phyloP scores from a whole-genome alignment of 352 stramenopile species.

The Saprolegnia parasitica region DNA sequence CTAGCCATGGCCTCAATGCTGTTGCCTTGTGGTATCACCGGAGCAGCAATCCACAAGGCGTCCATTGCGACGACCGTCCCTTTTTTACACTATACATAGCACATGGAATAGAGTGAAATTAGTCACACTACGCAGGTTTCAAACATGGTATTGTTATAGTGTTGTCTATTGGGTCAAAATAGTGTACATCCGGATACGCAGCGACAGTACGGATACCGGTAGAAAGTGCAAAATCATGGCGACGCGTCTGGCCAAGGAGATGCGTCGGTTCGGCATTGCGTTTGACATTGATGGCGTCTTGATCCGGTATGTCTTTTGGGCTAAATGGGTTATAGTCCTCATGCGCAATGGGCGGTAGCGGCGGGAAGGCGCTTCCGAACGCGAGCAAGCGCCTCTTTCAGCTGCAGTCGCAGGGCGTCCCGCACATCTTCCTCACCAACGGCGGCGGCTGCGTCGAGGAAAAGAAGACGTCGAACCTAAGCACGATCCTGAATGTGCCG shows the following conservation, averaged over 20 bases:
- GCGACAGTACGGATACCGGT: too few species aligned
- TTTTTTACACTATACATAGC: too few species aligned
- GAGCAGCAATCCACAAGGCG: too few species aligned
- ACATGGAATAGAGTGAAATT: not conserved
- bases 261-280: slow-evolving; percentile 68
- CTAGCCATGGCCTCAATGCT: too few species aligned
- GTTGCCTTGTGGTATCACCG: too few species aligned
- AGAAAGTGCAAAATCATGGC: not conserved
- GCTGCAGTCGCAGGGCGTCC: slow-evolving; percentile 54
- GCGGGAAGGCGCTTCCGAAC: slow-evolving; percentile 61
- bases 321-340: not conserved
- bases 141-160: too few species aligned
- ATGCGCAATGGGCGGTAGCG: slow-evolving; percentile 32
- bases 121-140: not conserved
- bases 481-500: slow-evolving; percentile 48
- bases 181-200: not conserved
- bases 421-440: slow-evolving; percentile 89
- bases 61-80: too few species aligned
- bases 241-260: slow-evolving; percentile 4
- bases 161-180: too few species aligned
- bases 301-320: slow-evolving; percentile 48
- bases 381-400: slow-evolving; percentile 64
- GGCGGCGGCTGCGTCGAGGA: slow-evolving; percentile 82
- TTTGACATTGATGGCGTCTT: slow-evolving; percentile 92
- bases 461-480: slow-evolving; percentile 74